Evolutionary conservation across 176 grass and related monocot genomes (phyloP).

Genomic region (Thinopyrum elongatum): DNA sequence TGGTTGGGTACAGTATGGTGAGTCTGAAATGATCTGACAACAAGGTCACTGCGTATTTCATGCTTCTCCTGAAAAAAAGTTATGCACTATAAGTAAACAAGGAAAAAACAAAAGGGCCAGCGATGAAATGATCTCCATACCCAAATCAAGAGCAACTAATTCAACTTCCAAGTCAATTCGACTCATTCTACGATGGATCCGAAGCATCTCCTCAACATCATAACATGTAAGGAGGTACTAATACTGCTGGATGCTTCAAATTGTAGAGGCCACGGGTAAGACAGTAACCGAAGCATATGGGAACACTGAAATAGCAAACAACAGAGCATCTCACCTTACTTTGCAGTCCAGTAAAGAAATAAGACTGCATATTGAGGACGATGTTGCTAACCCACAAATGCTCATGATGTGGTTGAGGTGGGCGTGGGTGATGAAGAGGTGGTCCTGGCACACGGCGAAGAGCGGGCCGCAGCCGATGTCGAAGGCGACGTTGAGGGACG

Average conservation of each 20-base stretch:
- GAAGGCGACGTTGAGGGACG: conserved; percentile 60
- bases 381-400: background rate
- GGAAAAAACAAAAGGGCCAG: too few species aligned
- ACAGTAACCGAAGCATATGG: too few species aligned
- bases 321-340: background rate
- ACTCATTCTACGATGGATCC: conserved; percentile 79
- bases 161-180: too few species aligned
- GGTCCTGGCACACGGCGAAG: conserved; percentile 71
- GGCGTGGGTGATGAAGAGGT: conserved; percentile 90
- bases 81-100: too few species aligned
- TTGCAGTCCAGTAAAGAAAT: background rate
- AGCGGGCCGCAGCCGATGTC: conserved; percentile 75
- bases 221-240: too few species aligned
- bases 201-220: too few species aligned
- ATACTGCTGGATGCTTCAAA: conserved; percentile 83
- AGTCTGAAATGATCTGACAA: too few species aligned
- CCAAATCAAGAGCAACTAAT: too few species aligned
- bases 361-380: background rate
- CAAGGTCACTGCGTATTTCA: too few species aligned
- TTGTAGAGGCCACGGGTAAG: conserved; percentile 59
- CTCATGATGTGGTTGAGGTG: conserved; percentile 98
- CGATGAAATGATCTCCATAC: too few species aligned
- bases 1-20: too few species aligned
- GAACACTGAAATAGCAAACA: background rate
- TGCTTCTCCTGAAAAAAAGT: too few species aligned